Evolutionary conservation across 192 early-diverging fungal species (phyloP), one percentile per base, ranked within the genome.

Genomic region (Funneliformis mosseae): DNA sequence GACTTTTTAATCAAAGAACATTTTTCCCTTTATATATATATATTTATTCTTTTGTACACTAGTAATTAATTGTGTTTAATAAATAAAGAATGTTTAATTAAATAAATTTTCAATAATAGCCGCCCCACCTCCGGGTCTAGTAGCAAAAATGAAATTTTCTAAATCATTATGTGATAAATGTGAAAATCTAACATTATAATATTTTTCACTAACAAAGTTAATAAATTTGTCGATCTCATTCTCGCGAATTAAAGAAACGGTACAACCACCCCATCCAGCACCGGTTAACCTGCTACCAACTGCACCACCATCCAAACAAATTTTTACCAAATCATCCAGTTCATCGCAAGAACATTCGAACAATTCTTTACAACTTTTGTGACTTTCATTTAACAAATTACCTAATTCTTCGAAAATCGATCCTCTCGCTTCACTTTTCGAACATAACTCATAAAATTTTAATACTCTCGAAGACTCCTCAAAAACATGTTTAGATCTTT

Each of bases 241-340:
- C 74, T 87, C 88, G 55, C 86, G 80, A 16, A 96, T 91, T 48
- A 97, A 84, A 62, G 91, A 91, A 25, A 97, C 96, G 0, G 94
- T 93, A 83, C 95, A 95, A 10, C 95, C 94, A 63, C 95, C 95
- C 96, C 95, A 97, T 14, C 97, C 97, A 55, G 97, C 97, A 16
- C 97, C 96, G 5, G 96, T 97, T 62, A 98, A 87, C 38, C 97
- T 86, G 39, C 94, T 93, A 28, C 97, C 97, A 74, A 89, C 85
- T 10, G 96, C 91, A 8, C 96, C 96, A 16, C 90, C 82, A 11
- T 79, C 78, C 46, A 89, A 88, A 42, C 91, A 92, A 80, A 95
- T 81, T 1, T 61, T 55, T 25, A 91, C 91, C 14, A 98, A 75
- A 60, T 94, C 92, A 71, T 98, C 94, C 23, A 98, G 70, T 83